Conservation (phyloP, 2,329 filamentous ascomycete species). For the Berkeleyomyces rouxiae region DNA sequence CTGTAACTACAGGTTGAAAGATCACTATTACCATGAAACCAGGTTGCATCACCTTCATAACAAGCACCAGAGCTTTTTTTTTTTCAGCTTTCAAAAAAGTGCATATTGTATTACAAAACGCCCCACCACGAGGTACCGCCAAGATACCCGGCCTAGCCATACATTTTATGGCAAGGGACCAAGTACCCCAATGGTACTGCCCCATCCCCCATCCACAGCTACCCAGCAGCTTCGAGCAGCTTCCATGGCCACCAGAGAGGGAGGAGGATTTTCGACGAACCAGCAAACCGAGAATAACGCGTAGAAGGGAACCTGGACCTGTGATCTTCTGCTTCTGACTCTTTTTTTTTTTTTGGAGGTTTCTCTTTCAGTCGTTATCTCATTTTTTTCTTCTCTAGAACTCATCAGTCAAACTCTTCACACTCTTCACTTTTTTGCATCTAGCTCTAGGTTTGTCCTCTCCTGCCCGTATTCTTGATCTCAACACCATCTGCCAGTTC, state of each 20-base stretch:
- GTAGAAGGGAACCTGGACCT: background rate
- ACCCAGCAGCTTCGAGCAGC: constrained; percentile 9
- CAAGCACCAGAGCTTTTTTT: no score
- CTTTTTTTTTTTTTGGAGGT: background rate
- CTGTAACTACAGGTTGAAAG: no score
- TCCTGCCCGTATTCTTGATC: background rate
- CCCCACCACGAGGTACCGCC: background rate
- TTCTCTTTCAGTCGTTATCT: no score
- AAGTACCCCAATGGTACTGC: background rate
- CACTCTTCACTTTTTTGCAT: background rate
- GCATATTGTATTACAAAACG: background rate
- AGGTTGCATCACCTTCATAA: no score
- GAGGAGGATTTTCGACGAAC: background rate
- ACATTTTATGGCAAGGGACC: background rate
- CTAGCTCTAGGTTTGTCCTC: background rate
- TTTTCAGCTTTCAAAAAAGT: background rate
- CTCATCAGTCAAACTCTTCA: background rate
- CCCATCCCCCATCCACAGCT: background rate
- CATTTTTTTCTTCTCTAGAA: background rate
- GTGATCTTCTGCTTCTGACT: background rate
- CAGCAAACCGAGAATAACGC: background rate
- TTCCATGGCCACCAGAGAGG: constrained; percentile 6
- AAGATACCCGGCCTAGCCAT: background rate
- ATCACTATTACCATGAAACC: no score
- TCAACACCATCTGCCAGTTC: background rate